phyloP scores from a whole-genome alignment of 345 rosid species.

The Citrus reticulata region DNA sequence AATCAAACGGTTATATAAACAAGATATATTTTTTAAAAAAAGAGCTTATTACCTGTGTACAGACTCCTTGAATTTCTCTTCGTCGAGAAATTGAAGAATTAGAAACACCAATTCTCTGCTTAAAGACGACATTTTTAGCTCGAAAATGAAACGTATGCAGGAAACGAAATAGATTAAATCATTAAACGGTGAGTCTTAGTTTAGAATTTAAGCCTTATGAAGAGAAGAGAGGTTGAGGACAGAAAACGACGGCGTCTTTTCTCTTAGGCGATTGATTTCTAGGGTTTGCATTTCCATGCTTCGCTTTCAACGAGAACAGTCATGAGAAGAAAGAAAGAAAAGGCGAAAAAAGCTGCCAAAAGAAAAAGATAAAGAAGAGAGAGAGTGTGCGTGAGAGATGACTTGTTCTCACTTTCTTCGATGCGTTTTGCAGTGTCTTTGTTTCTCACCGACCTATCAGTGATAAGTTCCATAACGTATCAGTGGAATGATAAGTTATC shows the following conservation, averaged over 20 bases:
- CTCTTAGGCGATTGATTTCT: conserved; percentile 14
- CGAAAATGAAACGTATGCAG: background rate
- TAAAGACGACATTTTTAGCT: conserved; percentile 49
- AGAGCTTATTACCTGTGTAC: conserved; percentile 56
- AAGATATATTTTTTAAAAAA: background rate
- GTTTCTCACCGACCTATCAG: conserved; percentile 28
- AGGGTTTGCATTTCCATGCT: conserved; percentile 33
- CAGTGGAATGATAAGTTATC: background rate
- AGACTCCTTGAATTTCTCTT: conserved; percentile 68
- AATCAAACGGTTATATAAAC: background rate
- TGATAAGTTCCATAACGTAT: fast-evolving
- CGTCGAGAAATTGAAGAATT: conserved; percentile 75
- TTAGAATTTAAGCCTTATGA: background rate
- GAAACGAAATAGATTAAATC: background rate
- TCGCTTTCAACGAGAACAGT: conserved; percentile 32
- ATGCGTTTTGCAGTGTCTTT: conserved; percentile 44
- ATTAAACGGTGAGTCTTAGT: background rate
- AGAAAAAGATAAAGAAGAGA: conserved; percentile 33
- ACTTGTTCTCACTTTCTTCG: conserved; percentile 56
- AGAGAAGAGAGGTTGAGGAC: background rate
- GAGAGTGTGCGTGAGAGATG: background rate
- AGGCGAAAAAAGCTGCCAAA: background rate
- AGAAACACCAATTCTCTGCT: conserved; percentile 75
- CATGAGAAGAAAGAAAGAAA: background rate
- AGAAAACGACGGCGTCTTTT: conserved; percentile 10